Conservation (phyloP, 2,329 filamentous ascomycete species). For the Trichoderma sp. region DNA sequence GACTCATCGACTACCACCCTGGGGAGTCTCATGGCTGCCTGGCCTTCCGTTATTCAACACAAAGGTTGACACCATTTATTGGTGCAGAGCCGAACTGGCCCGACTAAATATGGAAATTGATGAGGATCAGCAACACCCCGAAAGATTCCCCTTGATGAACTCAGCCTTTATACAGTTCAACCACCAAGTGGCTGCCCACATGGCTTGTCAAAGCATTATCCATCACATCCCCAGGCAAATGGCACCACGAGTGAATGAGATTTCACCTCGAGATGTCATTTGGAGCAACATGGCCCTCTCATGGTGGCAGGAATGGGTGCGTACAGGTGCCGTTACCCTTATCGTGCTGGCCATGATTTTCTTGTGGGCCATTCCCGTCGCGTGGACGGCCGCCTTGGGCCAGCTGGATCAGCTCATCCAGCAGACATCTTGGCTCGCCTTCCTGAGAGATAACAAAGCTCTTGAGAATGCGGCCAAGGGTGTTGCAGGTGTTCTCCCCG, state of each 20-base stretch:
- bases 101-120: slow-evolving; percentile 90
- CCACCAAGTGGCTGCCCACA: slow-evolving; percentile 93
- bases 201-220: slow-evolving; percentile 90
- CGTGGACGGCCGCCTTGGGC: slow-evolving; percentile 79
- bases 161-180: slow-evolving; percentile 99
- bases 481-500: slow-evolving; percentile 83
- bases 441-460: slow-evolving; percentile 59
- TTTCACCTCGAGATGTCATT: slow-evolving; percentile 86
- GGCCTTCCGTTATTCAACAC: slow-evolving; percentile 75
- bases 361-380: slow-evolving; percentile 87
- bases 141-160: slow-evolving; percentile 87
- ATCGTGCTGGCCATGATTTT: slow-evolving; percentile 74
- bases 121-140: slow-evolving; percentile 78
- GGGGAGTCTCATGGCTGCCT: slow-evolving; percentile 68
- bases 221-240: slow-evolving; percentile 93
- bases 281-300: slow-evolving; percentile 97
- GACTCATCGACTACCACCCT: slow-evolving; percentile 71
- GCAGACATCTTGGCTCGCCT: slow-evolving; percentile 66
- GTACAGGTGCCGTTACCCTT: slow-evolving; percentile 63
- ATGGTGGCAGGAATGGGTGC: slow-evolving; percentile 88
- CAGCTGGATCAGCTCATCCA: slow-evolving; percentile 70
- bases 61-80: slow-evolving; percentile 93
- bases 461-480: slow-evolving; percentile 61
- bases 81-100: slow-evolving; percentile 82
- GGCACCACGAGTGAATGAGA: slow-evolving; percentile 88